These are phyloP conservation scores for Phytophthora vignae DNA, from an alignment of 352 stramenopile genomes.

Conservation along the genomic window DNA sequence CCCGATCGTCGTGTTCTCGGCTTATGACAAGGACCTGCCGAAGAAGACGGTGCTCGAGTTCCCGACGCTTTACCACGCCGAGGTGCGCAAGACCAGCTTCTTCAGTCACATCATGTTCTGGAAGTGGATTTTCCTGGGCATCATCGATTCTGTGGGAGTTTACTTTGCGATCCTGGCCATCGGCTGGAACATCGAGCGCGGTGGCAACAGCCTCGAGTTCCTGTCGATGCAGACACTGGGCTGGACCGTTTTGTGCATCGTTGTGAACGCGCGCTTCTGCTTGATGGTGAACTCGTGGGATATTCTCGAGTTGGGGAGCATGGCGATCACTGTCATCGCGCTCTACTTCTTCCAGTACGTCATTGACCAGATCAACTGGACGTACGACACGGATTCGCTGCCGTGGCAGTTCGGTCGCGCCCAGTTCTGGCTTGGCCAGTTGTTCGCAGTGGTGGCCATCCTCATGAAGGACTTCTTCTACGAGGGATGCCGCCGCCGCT, in stretches of 20 bases:
- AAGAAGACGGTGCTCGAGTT: constrained; percentile 71
- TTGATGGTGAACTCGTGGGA: constrained; percentile 89
- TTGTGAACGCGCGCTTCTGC: constrained; percentile 81
- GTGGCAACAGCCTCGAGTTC: constrained; percentile 65
- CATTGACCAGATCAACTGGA: constrained; percentile 74
- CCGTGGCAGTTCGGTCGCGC: constrained; percentile 74
- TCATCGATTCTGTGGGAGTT: constrained; percentile 84
- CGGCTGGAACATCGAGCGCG: constrained; percentile 66
- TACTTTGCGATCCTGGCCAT: constrained; percentile 66
- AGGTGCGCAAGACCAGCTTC: constrained; percentile 58
- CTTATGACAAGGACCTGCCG: constrained; percentile 83
- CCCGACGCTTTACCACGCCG: constrained; percentile 74
- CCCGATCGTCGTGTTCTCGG: constrained; percentile 91
- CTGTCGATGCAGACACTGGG: constrained; percentile 68
- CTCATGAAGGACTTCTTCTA: constrained; percentile 79
- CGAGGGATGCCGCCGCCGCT: constrained; percentile 68
- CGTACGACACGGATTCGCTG: constrained; percentile 82
- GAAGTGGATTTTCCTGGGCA: constrained; percentile 82
- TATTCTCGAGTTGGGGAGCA: constrained; percentile 58
- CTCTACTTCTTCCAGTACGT: constrained; percentile 77
- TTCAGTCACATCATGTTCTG: constrained; percentile 89
- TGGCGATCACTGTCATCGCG: constrained; percentile 60
- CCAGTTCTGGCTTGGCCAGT: constrained; percentile 80
- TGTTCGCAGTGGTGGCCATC: constrained; percentile 74
- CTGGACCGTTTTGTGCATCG: constrained; percentile 83